A percentile compares a stretch with the other conserved stretches of the same genome.
phyloP scores from a whole-genome alignment of 306 rosid species.

The Vigna hirtella region DNA sequence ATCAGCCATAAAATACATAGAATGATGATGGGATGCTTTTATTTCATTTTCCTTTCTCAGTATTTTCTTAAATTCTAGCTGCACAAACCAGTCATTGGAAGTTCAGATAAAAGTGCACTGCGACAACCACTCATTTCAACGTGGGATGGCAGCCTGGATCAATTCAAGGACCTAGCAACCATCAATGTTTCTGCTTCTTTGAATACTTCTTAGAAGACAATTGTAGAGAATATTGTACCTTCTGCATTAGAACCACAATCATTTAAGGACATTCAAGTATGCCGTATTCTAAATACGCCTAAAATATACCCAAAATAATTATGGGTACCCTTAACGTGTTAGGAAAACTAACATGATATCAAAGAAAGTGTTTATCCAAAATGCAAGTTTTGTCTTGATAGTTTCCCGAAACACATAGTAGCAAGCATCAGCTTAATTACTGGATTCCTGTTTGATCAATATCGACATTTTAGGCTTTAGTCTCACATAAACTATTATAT shows the following conservation, averaged over 20 bases:
- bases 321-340: background rate
- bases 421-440: conserved; percentile 4
- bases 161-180: background rate
- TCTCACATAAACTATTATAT: conserved; percentile 56
- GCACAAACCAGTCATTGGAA: background rate
- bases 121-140: conserved; percentile 2
- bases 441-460: conserved; percentile 52
- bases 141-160: conserved; percentile 17
- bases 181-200: background rate
- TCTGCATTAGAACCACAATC: conserved; percentile 73
- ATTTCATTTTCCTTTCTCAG: background rate
- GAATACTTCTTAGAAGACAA: background rate
- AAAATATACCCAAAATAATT: conserved; percentile 38
- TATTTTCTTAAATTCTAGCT: background rate
- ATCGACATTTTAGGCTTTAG: conserved; percentile 67
- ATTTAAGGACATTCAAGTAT: conserved; percentile 49
- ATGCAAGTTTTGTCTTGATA: conserved; percentile 58
- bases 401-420: conserved; percentile 48
- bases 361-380: conserved; percentile 54
- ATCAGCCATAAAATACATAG: background rate
- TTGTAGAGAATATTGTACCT: conserved; percentile 53
- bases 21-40: background rate
- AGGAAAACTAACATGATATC: background rate
- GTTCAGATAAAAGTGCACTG: conserved; percentile 8
- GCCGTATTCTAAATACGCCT: conserved; percentile 74